A percentile compares a stretch with the other conserved stretches of the same genome.
These are phyloP conservation scores for Pistacia atlantica DNA, from an alignment of 345 rosid genomes.

Conservation along the genomic window DNA sequence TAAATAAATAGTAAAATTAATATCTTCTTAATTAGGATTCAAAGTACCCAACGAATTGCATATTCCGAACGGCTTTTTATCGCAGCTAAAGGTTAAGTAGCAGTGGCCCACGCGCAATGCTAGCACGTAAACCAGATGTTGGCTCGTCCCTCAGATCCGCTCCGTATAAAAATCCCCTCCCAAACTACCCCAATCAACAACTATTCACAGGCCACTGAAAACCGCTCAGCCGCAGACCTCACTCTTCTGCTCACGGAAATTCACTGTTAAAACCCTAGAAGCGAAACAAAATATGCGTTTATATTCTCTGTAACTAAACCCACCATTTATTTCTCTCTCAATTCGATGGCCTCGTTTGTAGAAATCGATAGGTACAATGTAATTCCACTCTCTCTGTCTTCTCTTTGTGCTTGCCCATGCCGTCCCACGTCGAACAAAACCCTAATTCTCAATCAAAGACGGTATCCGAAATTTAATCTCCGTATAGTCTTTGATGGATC, in stretches of 20 bases:
- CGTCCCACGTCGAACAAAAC: constrained; percentile 38
- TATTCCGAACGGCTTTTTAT: neutral
- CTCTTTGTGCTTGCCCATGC: constrained; percentile 45
- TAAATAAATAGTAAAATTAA: no score
- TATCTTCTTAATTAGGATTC: no score
- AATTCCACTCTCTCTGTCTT: constrained; percentile 37
- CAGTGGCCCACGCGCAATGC: neutral
- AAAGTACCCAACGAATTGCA: neutral
- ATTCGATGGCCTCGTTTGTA: constrained; percentile 45
- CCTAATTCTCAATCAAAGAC: constrained; percentile 33
- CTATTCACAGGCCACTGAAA: constrained; percentile 1
- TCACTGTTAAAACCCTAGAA: neutral
- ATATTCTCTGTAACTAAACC: neutral
- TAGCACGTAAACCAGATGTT: neutral
- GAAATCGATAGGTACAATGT: constrained; percentile 43
- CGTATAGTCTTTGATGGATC: constrained; percentile 34
- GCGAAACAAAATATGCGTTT: constrained; percentile 7
- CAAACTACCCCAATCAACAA: neutral
- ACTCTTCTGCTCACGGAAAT: neutral
- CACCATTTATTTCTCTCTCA: neutral
- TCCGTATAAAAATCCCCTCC: neutral
- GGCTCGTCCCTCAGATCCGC: neutral
- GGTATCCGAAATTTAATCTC: constrained; percentile 27
- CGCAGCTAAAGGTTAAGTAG: no score
- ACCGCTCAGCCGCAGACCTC: neutral